Evolutionary conservation across 2,329 filamentous ascomycete genomes (phyloP), one percentile per base, ranked within the genome.

Genomic region (Cryphonectria naterciae): DNA sequence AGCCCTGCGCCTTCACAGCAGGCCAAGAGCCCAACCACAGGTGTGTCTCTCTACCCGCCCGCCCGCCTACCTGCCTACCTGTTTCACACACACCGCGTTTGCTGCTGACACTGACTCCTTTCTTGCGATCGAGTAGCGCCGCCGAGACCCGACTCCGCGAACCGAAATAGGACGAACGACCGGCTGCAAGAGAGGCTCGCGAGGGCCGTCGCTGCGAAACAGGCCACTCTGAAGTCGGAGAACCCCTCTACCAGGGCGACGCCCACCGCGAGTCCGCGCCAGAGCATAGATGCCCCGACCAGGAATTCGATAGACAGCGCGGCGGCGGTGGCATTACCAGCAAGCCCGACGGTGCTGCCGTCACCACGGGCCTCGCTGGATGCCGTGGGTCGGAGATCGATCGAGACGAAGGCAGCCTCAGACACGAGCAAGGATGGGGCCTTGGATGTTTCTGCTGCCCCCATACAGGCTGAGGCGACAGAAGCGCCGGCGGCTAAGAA

Each of bases 121-220:
- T 64, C 69, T 71, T 58, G 65, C 74, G 19, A 37, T 63, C n/a
- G 32, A 49, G 74, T 64, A 84, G 83, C 79, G 72, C 81, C 86
- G 68, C 90, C 91, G 66, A 87, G 91, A 77, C 87, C 91, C 32
- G 92, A 92, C 6, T 89, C 87, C 58, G 68, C 67, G n/a, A 73
- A 52, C 25, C 88, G 85, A 73, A 87, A 77, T 60, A 83, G 89
- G 74, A 84, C 88, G 72, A 96, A 94, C 81, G 94, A 97, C 76
- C 89, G 94, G 67, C 85, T 99, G 60, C 95, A 98, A 78, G 95
- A 97, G 79, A 88, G 94, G 73, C 86, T 99, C 72, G 95, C 95
- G 41, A 93, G 93, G 77, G 96, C 95, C 41, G 89, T 98, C 76
- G 93, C 91, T 3, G 91, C 91, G 71, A 93, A 92, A 77, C 72